Conservation (phyloP, 2,329 filamentous ascomycete species). For the Cordyceps cicadae region DNA sequence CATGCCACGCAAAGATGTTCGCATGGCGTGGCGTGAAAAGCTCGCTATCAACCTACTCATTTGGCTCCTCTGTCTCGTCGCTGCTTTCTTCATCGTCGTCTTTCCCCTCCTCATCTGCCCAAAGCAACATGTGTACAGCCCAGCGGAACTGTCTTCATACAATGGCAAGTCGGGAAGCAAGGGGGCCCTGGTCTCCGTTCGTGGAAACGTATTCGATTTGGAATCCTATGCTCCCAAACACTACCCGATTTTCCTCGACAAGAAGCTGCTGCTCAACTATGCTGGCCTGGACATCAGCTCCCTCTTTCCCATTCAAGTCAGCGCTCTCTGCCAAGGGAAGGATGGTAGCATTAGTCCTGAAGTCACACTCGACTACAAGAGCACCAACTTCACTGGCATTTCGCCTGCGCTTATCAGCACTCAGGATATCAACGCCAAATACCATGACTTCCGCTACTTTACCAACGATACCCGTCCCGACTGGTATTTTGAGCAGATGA, state of each 20-base stretch:
- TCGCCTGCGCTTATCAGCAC: conserved; percentile 55
- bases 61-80: conserved; percentile 72
- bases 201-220: conserved; percentile 83
- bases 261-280: conserved; percentile 63
- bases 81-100: conserved; percentile 81
- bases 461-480: conserved; percentile 75
- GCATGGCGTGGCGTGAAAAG: conserved; percentile 93
- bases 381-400: conserved; percentile 60
- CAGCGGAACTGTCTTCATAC: conserved; percentile 63
- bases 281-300: conserved; percentile 79
- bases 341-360: conserved; percentile 55
- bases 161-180: conserved; percentile 60
- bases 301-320: conserved; percentile 91
- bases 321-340: conserved; percentile 75
- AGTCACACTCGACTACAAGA: conserved; percentile 79
- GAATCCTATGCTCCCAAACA: conserved; percentile 64
- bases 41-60: conserved; percentile 96
- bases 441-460: conserved; percentile 87
- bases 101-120: conserved; percentile 89
- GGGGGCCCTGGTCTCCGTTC: conserved; percentile 67
- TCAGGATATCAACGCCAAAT: conserved; percentile 65
- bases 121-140: conserved; percentile 78
- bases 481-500: conserved; percentile 89
- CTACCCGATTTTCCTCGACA: conserved; percentile 54
- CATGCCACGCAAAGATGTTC: conserved; percentile 88